Conservation (phyloP, 768 basidiomycete species). For the Russula vinacea region DNA sequence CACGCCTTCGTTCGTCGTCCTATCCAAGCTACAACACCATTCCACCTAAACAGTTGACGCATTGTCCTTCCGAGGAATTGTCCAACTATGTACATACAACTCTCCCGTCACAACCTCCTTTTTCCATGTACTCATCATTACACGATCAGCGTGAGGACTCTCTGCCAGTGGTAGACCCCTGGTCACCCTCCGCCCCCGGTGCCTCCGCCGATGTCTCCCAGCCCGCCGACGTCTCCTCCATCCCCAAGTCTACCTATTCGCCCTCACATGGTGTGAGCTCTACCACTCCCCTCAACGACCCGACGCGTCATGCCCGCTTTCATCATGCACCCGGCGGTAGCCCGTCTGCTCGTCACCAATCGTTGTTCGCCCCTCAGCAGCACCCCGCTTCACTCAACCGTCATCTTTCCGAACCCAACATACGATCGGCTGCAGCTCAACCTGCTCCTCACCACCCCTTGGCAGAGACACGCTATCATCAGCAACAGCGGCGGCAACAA, state of each 20-base stretch:
- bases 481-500: neutral
- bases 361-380: conserved; percentile 10
- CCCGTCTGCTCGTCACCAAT: conserved; percentile 15
- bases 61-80: conserved; percentile 25
- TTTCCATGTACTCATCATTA: conserved; percentile 23
- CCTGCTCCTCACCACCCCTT: conserved; percentile 10
- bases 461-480: conserved; percentile 16
- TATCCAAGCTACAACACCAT: conserved; percentile 29
- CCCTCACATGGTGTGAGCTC: conserved; percentile 5
- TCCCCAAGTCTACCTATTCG: conserved; percentile 9
- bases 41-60: conserved; percentile 25
- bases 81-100: conserved; percentile 27
- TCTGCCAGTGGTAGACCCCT: conserved; percentile 21
- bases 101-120: conserved; percentile 19
- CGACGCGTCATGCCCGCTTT: conserved; percentile 24
- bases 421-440: conserved; percentile 16
- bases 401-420: conserved; percentile 24
- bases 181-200: conserved; percentile 13
- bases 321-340: conserved; percentile 16
- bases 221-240: conserved; percentile 6
- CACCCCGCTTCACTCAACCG: conserved; percentile 10
- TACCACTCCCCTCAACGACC: neutral
- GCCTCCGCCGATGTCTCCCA: conserved; percentile 20
- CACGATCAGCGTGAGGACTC: conserved; percentile 25
- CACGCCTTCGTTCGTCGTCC: conserved; percentile 24